Percentiles rank a stretch among this genome's conserved stretches.
Evolutionary conservation across 345 rosid genomes (phyloP).

Genomic region (Passiflora organensis): DNA sequence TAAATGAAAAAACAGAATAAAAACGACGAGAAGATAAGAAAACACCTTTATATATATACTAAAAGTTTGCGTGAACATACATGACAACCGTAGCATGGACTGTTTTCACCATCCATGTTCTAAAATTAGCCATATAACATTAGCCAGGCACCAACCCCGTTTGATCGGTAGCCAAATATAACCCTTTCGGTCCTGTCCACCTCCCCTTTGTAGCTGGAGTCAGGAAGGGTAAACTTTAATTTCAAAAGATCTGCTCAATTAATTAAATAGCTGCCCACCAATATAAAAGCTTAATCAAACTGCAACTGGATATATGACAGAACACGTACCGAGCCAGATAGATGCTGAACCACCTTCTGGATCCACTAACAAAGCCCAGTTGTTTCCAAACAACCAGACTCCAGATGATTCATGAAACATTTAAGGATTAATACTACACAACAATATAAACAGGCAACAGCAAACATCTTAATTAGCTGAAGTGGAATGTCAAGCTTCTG

Average conservation of each 20-base stretch:
- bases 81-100: conserved; percentile 28
- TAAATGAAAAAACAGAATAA: neutral
- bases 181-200: conserved; percentile 28
- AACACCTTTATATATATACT: conserved; percentile 27
- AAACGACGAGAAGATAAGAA: conserved; percentile 14
- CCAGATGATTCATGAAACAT: conserved; percentile 20
- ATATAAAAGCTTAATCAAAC: conserved; percentile 25
- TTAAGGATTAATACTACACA: conserved; percentile 28
- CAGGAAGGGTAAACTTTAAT: conserved; percentile 16
- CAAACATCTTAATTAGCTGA: conserved; percentile 15
- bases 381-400: conserved; percentile 11
- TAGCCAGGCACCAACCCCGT: conserved; percentile 24
- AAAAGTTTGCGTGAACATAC: conserved; percentile 28
- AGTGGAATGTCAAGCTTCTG: conserved; percentile 32
- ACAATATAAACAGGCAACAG: conserved; percentile 26
- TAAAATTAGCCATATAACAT: conserved; percentile 40
- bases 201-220: conserved; percentile 24
- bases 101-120: conserved; percentile 32
- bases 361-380: conserved; percentile 16
- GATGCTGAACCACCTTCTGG: conserved; percentile 30
- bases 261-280: conserved; percentile 21
- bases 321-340: conserved; percentile 30
- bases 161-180: conserved; percentile 28
- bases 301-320: conserved; percentile 10
- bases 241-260: conserved; percentile 20